Base-by-base conservation (phyloP, 148 eudicot genomes). In the Linanthus parryae region DNA sequence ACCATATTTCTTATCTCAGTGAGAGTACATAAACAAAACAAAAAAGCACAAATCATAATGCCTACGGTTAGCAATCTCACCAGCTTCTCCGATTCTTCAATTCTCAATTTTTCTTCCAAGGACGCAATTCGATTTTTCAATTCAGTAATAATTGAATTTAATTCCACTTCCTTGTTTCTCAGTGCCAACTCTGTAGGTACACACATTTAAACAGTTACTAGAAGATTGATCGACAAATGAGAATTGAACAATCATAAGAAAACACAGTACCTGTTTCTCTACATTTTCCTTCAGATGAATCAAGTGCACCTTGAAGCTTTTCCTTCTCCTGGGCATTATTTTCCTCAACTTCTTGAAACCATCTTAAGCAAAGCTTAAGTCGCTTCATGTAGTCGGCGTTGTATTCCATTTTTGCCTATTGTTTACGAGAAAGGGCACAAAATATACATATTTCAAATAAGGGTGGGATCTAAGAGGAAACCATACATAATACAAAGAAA, bases 271-370 rank as follows among this genome's bases (percentile, higher is more conserved):
- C 86, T 13, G 71, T 43, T 61, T 75, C 84, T 8, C 39, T 23
- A 44, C 53, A 77, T 52, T 66, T 80, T 40, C 40, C 73, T 57
- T 80, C 82, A 15, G 75, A 58, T 19, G 56, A 65, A 18, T 75
- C 71, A 48, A 78, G 48, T 13, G 57, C 61, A 50, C 22, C 47
- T 12, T 37, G 60, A 24, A 84, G 46, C 62, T 64, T 71, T 46
- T 78, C 80, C 65, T 63, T 57, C 59, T 84, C 88, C 51, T 79
- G 61, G 40, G 29, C 57, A 20, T 67, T 74, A 21, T 41, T 64
- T 42, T 61, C 54, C 28, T 78, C 82, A 66, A 66, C 65, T 57
- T 77, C 75, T 75, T 75, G 94, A 64, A 75, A 78, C 88, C 92
- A 84, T 36, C 65, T 77, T 29, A 84, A 31, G 35, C 92, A 84